Evolutionary conservation across 2,329 filamentous ascomycete genomes (phyloP), one percentile per base, ranked within the genome.

Genomic region (Nannizziopsis barbatae): DNA sequence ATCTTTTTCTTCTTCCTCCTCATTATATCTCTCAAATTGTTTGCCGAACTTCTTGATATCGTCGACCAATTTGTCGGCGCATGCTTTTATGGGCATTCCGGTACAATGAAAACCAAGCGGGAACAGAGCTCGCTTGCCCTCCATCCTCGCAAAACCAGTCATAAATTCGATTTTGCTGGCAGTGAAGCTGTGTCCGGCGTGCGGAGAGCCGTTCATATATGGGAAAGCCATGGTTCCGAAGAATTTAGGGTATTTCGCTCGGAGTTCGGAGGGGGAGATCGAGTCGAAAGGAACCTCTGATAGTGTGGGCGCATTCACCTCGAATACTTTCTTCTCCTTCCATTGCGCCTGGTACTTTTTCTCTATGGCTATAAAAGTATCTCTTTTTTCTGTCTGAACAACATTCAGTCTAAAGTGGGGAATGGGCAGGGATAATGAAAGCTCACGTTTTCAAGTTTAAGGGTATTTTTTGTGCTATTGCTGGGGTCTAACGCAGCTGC

Each of bases 21-120:
- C 77, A 47, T 77, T 74, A 67, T 87, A 94, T 41, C 76, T 73
- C 61, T 89, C 83, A 54, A 96, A 96, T 60, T 88, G 81, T 62
- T 83, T 71, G 17, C 92, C 92, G 61, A 96, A 98, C 70, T 84
- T 74, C 68, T 86, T 80, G 49, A 96, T 83, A 70, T 98, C 92
- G 53, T 86, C 81, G 51, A 83, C 80, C 40, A 98, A 79, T 74
- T 96, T 96, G 73, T 98, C 90, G 47, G 92, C 88, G 61, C 86
- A 93, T 5, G 92, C 89, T 70, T 95, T 95, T 74, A 98, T 98
- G 40, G 89, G 88, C 83, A 98, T 93, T 59, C 92, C 92, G 0
- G 90, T 96, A 70, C 84, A 87, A 74, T 98, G 92, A 72, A 88
- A 98, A 30, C 90, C 92, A 62, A 92, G 83, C 50, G 92, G 92